phyloP scores from a whole-genome alignment of 2,329 filamentous ascomycete genomes.

The Pseudogymnoascus sp. region DNA sequence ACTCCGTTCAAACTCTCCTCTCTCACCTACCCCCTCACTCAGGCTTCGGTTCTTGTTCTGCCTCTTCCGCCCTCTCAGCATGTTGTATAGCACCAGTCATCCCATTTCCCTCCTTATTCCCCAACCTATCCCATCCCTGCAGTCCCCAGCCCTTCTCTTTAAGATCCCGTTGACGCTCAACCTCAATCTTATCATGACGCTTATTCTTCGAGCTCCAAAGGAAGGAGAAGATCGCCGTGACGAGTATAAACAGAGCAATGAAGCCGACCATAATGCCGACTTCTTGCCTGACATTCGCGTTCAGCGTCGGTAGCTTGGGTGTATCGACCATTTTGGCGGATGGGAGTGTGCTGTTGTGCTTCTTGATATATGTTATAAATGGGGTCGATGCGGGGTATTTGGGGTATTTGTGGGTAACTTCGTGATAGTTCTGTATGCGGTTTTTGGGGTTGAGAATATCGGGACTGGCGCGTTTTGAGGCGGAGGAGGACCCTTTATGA shows the following conservation, averaged over 20 bases:
- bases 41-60: background rate
- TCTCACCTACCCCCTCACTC: background rate
- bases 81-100: background rate
- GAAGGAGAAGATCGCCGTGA: conserved; percentile 17
- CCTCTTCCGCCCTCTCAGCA: background rate
- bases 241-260: background rate
- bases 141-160: background rate
- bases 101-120: background rate
- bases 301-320: background rate
- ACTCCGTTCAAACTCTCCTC: background rate
- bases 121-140: background rate
- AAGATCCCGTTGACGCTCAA: background rate
- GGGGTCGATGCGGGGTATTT: background rate
- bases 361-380: background rate
- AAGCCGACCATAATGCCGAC: conserved; percentile 1
- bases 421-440: background rate
- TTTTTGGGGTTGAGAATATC: background rate
- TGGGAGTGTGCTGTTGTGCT: background rate
- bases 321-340: background rate
- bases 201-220: conserved; percentile 3
- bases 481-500: background rate
- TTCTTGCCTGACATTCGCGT: background rate
- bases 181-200: background rate
- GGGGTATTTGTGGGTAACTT: background rate
- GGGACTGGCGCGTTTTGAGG: background rate